Evolutionary conservation across 2,329 filamentous ascomycete species (phyloP).

Genomic region (Thielaviopsis ethacetica): DNA sequence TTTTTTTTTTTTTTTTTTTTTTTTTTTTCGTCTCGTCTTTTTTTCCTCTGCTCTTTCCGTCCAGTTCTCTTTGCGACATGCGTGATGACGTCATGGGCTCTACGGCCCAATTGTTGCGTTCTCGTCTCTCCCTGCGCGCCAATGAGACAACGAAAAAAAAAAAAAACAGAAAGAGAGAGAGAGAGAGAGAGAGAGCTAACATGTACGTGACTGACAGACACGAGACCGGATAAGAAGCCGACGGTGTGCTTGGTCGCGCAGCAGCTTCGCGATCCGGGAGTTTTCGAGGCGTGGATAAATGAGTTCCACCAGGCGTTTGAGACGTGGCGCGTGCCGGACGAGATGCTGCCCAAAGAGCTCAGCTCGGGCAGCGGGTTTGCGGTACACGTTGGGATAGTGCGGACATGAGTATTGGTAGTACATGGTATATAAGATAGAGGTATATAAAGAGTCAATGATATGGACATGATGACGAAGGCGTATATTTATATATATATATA

Average conservation of each 20-base stretch:
- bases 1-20: background rate
- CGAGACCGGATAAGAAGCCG: constrained; percentile 20
- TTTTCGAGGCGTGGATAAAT: constrained; percentile 68
- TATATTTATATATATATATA: background rate
- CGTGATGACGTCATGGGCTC: background rate
- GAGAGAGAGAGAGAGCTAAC: no score
- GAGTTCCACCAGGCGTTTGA: constrained; percentile 50
- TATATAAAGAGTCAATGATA: no score
- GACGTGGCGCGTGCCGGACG: constrained; percentile 61
- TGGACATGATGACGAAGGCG: background rate
- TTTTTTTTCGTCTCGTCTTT: background rate
- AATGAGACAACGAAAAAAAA: no score
- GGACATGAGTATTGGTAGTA: constrained; percentile 13
- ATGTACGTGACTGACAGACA: background rate
- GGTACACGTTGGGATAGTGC: constrained; percentile 60
- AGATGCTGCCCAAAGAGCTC: constrained; percentile 40
- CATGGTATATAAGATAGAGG: no score
- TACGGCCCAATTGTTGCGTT: no score
- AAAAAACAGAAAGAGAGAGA: no score
- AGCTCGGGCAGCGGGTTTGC: constrained; percentile 57
- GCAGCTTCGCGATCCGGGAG: constrained; percentile 69
- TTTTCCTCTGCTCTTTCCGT: background rate
- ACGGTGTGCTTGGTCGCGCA: constrained; percentile 73
- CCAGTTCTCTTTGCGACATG: background rate
- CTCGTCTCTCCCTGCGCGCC: no score